phyloP scores from a whole-genome alignment of 2,329 filamentous ascomycete genomes.

The Parastagonospora avenae region DNA sequence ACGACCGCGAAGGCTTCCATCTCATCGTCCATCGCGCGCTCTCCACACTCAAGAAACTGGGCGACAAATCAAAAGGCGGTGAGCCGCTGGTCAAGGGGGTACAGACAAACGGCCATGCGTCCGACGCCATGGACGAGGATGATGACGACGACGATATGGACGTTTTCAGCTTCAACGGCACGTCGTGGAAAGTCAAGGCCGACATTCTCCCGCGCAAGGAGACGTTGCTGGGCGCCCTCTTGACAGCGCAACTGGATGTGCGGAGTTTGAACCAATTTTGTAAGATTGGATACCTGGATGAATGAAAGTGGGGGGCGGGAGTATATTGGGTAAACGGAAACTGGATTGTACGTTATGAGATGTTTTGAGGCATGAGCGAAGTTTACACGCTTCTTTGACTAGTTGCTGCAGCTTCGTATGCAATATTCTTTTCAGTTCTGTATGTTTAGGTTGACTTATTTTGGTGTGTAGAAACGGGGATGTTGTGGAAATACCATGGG shows the following conservation, averaged over 20 bases:
- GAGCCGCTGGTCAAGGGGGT: constrained; percentile 38
- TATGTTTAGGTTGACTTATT: no score
- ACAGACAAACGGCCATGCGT: constrained; percentile 32
- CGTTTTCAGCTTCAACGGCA: constrained; percentile 37
- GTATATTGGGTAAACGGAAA: constrained; percentile 1
- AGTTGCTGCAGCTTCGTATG: no score
- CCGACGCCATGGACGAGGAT: constrained; percentile 31
- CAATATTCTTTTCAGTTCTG: no score
- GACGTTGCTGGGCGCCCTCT: constrained; percentile 53
- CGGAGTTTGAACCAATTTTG: constrained; percentile 50
- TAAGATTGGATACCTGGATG: constrained; percentile 45
- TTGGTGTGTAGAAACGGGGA: no score
- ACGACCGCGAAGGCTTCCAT: constrained; percentile 43
- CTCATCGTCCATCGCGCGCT: constrained; percentile 53
- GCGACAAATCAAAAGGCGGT: constrained; percentile 50
- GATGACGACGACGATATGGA: constrained; percentile 42
- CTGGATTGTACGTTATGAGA: constrained; percentile 10
- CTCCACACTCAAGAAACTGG: constrained; percentile 53
- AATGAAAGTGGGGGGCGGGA: constrained; percentile 12
- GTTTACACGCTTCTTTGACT: no score
- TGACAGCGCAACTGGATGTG: constrained; percentile 51
- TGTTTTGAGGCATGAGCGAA: not conserved
- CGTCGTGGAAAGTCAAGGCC: constrained; percentile 41
- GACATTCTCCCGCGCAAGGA: constrained; percentile 54
- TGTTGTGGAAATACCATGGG: no score